Evolutionary conservation across 352 stramenopile species (phyloP), one percentile per base, ranked within the genome.

Genomic region (Phytophthora litchii): DNA sequence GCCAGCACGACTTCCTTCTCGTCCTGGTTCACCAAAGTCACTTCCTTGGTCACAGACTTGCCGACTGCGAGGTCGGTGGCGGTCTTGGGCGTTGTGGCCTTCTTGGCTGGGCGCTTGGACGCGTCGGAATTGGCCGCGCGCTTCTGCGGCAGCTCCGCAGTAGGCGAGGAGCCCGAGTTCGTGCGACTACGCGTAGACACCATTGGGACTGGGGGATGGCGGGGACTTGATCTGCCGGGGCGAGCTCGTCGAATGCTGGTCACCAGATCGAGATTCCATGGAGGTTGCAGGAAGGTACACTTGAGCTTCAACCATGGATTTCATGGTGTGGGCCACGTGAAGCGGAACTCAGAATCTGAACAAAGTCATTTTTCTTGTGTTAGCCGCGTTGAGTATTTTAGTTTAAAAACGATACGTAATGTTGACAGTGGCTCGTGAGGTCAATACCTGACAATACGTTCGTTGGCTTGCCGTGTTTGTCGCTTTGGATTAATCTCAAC

Each of bases 21-120:
- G 21, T 92, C 71, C 54, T 96, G 85, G 70, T 92, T 92, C 25
- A 72, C 45, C 21, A 96, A 74, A 58, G 78, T 86, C 56, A 88
- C 78, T 7, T 91, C 72, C 47, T 85, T 85, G 17, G 48, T 72
- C 29, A 87, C 80, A 9, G 46, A 47, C 52, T 85, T 65, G 45
- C 81, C 83, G 14, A 87, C 69, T 6, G 65, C 67, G n/a, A 81
- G 40, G 43, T 88, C 84, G n/a, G 53, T 16, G 13, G 60, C 56
- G 11, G 56, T 35, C 29, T 64, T 73, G 17, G 74, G 51, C 41
- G 64, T 79, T 10, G 52, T 67, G 38, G 74, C 64, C 76, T 93
- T 93, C 54, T 83, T 70, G 21, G 57, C 60, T 14, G 71, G 71
- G 14, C 70, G 70, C 16, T 62, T 66, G 17, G 62, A 72, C 16